phyloP scores from a whole-genome alignment of 305 asterid genomes.

The Solanum aculeatissimum region DNA sequence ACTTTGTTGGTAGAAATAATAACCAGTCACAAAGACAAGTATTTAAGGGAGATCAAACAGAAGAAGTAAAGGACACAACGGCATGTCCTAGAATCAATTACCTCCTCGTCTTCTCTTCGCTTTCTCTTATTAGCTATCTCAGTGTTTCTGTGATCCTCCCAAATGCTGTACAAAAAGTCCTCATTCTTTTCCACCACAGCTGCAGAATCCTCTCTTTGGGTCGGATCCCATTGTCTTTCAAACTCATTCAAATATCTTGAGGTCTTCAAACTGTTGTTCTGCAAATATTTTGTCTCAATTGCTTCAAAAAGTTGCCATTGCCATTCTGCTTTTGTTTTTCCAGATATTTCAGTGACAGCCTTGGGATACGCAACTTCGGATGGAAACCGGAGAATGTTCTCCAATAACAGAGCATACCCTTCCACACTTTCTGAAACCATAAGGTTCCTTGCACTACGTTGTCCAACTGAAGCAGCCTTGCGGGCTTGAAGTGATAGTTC shows the following conservation, averaged over 20 bases:
- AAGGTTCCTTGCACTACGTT: slow-evolving; percentile 48
- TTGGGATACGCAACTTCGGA: slow-evolving; percentile 59
- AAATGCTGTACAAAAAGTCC: slow-evolving; percentile 46
- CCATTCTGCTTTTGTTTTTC: slow-evolving; percentile 49
- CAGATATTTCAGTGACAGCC: slow-evolving; percentile 38
- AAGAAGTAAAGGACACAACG: not conserved
- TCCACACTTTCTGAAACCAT: slow-evolving; percentile 68
- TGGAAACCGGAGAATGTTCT: slow-evolving; percentile 53
- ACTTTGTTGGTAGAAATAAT: slow-evolving; percentile 2
- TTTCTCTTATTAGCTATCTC: slow-evolving; percentile 47
- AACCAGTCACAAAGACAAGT: not conserved
- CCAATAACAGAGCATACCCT: slow-evolving; percentile 72
- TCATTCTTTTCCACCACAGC: slow-evolving; percentile 23
- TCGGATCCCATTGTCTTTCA: slow-evolving; percentile 51
- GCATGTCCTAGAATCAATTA: not conserved
- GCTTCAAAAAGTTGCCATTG: slow-evolving; percentile 50
- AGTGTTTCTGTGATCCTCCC: slow-evolving; percentile 68
- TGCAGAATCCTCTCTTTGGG: slow-evolving; percentile 24
- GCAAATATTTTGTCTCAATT: not conserved
- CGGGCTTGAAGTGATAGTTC: slow-evolving; percentile 52
- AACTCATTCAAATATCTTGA: slow-evolving; percentile 19
- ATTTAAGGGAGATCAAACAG: not conserved
- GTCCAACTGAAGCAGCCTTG: slow-evolving; percentile 47
- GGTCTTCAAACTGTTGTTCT: slow-evolving; percentile 14
- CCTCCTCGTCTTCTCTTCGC: slow-evolving; percentile 93